phyloP scores from a whole-genome alignment of 305 asterid species.

The Fraxinus sp. region DNA sequence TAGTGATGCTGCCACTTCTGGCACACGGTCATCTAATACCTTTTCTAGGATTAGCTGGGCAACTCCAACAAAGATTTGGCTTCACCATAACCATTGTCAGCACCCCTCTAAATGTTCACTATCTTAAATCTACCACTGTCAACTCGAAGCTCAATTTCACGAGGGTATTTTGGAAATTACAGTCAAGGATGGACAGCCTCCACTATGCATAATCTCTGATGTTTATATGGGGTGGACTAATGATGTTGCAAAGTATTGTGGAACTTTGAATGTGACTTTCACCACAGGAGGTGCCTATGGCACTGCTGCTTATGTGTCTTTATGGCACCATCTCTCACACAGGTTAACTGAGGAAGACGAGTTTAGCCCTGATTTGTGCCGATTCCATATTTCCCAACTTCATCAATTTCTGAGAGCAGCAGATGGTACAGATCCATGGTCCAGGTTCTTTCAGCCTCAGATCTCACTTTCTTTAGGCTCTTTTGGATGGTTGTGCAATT shows the following conservation, averaged over 20 bases:
- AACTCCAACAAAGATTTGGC: slow-evolving; percentile 36
- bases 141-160: slow-evolving; percentile 44
- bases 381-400: slow-evolving; percentile 50
- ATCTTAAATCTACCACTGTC: slow-evolving; percentile 49
- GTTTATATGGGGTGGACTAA: slow-evolving; percentile 67
- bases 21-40: slow-evolving; percentile 93
- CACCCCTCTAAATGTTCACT: slow-evolving; percentile 59
- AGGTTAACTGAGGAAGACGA: slow-evolving; percentile 35
- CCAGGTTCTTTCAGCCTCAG: slow-evolving; percentile 60
- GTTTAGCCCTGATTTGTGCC: slow-evolving; percentile 42
- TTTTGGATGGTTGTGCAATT: slow-evolving; percentile 59
- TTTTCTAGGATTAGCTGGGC: slow-evolving; percentile 62
- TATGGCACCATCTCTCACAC: slow-evolving; percentile 85
- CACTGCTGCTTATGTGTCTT: slow-evolving; percentile 62
- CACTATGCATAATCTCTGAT: slow-evolving; percentile 78
- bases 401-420: slow-evolving; percentile 60
- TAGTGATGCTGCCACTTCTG: slow-evolving; percentile 78
- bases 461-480: slow-evolving; percentile 39
- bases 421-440: slow-evolving; percentile 74
- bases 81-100: slow-evolving; percentile 64
- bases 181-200: slow-evolving; percentile 45
- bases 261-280: slow-evolving; percentile 51
- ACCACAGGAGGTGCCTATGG: slow-evolving; percentile 86
- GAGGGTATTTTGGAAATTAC: slow-evolving; percentile 17
- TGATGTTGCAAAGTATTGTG: slow-evolving; percentile 55